Evolutionary conservation across 352 stramenopile genomes (phyloP).

Genomic region (Phytophthora colocasiae): DNA sequence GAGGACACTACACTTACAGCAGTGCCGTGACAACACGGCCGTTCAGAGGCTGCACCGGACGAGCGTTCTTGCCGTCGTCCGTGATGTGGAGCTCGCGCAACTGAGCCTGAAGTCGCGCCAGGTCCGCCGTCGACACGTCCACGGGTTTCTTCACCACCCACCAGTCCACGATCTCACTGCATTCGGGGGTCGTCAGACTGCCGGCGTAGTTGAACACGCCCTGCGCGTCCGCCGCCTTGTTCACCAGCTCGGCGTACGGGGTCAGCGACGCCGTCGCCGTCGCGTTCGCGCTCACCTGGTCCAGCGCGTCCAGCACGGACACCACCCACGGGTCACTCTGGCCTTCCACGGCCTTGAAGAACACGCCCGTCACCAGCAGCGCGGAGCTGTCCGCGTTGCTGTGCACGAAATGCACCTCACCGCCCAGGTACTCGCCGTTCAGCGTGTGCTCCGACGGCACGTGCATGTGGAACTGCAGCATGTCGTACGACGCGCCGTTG

Average conservation of each 20-base stretch:
- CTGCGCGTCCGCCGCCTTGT: constrained; percentile 12
- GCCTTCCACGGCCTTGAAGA: constrained; percentile 19
- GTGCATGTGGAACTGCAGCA: constrained; percentile 53
- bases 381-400: constrained; percentile 27
- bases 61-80: constrained; percentile 35
- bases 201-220: constrained; percentile 59
- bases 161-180: constrained; percentile 13
- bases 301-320: constrained; percentile 34
- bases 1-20: constrained; percentile 1
- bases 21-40: constrained; percentile 24
- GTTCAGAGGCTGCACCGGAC: constrained; percentile 47
- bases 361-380: constrained; percentile 47
- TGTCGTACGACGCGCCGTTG: constrained; percentile 27
- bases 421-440: constrained; percentile 37
- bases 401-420: constrained; percentile 59
- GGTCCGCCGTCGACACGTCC: constrained; percentile 40
- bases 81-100: constrained; percentile 32
- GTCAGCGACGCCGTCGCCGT: constrained; percentile 12
- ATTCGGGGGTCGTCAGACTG: constrained; percentile 62
- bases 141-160: constrained; percentile 57
- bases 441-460: constrained; percentile 52
- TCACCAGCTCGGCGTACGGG: constrained; percentile 31
- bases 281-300: constrained; percentile 23
- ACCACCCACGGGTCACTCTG: constrained; percentile 36
- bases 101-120: constrained; percentile 33